phyloP scores from a whole-genome alignment of 2,329 filamentous ascomycete species.

The Stagonosporopsis cucurbitacearum region DNA sequence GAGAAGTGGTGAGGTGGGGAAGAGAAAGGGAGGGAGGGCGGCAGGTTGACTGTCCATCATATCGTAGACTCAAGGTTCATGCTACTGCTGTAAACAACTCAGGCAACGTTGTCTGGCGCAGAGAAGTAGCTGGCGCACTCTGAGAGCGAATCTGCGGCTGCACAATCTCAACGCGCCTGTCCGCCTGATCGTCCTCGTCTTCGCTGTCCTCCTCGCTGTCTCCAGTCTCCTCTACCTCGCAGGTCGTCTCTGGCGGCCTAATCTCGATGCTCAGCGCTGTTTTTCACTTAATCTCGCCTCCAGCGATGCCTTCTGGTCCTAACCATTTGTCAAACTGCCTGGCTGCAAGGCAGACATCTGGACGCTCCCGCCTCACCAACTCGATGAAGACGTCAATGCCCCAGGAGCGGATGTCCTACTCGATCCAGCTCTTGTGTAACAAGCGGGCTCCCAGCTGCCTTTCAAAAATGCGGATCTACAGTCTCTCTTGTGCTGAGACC shows the following conservation, averaged over 20 bases:
- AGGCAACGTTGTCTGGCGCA: conserved; percentile 1
- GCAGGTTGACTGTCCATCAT: too few relatives aligned
- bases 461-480: too few relatives aligned
- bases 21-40: too few relatives aligned
- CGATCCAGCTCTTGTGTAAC: not conserved
- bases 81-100: not conserved
- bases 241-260: not conserved
- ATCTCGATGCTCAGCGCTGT: not conserved
- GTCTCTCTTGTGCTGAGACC: too few relatives aligned
- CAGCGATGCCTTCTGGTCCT: not conserved
- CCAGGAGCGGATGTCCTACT: not conserved
- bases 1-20: too few relatives aligned
- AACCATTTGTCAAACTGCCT: not conserved
- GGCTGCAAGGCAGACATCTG: conserved; percentile 1
- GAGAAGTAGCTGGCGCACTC: not conserved
- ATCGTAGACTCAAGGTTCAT: too few relatives aligned
- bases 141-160: not conserved
- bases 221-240: not conserved
- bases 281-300: not conserved
- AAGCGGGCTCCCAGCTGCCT: too few relatives aligned
- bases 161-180: not conserved
- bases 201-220: not conserved
- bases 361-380: not conserved
- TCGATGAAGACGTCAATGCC: not conserved
- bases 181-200: not conserved